Evolutionary conservation across 2,329 filamentous ascomycete species (phyloP), one percentile per base, ranked within the genome.

Genomic region (Diplodia seriata): DNA sequence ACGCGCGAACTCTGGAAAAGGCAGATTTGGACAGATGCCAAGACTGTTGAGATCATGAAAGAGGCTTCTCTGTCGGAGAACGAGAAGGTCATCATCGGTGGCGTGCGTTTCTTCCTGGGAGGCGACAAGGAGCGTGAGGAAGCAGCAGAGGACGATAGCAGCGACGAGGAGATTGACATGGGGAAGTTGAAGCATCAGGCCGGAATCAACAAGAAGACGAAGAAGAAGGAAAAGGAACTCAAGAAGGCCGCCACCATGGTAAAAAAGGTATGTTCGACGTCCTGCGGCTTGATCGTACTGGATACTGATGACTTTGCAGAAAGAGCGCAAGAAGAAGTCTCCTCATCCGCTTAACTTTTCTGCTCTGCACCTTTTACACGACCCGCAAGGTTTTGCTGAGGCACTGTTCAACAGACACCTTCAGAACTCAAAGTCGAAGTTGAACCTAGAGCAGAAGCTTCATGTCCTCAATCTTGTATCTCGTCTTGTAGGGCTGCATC

Each of bases 11-110:
- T 99, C 75, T 99, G 95, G 95, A 97, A 94, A 81, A 87, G 94
- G 56, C 94, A 97, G 74, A 90, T 98, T 71, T 99, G 95, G 95
- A 93, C 91, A 11, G 95, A 99, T 74, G 88, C 93, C 1, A 95
- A 94, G 78, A 90, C 94, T 0, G 95, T 98, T n/a, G 93, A 97
- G 75, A 92, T 98, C 71, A 98, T 99, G 94, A 97, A 97, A 81
- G 91, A 97, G 80, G 93, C 94, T 0, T 89, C 90, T 66, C 81
- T 99, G 68, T 89, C 92, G 3, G 91, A 97, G 63, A 97, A 97
- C 73, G 92, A 96, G 74, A 99, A 99, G 81, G 93, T 98, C 3
- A 88, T 95, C 31, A 84, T 91, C 6, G 92, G 93, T 18, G 94
- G 92, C 54, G 92, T 96, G 15, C 88, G 93, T 29, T 99, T 98